Evolutionary conservation across 768 basidiomycete genomes (phyloP).

Genomic region (Bullera alba): DNA sequence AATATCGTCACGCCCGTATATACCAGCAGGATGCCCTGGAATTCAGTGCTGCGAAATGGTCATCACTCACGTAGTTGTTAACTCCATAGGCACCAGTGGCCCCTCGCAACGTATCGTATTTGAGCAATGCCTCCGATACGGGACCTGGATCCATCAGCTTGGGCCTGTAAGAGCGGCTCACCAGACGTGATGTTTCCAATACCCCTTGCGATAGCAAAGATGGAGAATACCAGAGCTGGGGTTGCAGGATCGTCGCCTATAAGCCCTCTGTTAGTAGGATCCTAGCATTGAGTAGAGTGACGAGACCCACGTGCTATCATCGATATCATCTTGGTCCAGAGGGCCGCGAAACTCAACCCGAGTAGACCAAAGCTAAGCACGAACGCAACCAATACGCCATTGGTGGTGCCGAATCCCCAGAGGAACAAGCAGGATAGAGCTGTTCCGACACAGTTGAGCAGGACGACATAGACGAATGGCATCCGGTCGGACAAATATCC

Average conservation of each 20-base stretch:
- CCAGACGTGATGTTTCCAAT: conserved; percentile 39
- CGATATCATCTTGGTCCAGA: conserved; percentile 36
- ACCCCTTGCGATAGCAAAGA: conserved; percentile 31
- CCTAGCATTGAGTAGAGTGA: neutral
- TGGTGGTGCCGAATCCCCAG: conserved; percentile 39
- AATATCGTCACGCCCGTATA: conserved; percentile 32
- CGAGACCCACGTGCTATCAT: conserved; percentile 26
- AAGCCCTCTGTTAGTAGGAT: neutral
- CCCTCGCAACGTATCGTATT: conserved; percentile 15
- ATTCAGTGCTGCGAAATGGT: neutral
- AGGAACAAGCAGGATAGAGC: conserved; percentile 33
- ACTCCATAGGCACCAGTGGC: conserved; percentile 36
- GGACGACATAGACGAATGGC: conserved; percentile 24
- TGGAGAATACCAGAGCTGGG: conserved; percentile 24
- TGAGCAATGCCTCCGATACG: conserved; percentile 32
- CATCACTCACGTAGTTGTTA: conserved; percentile 32
- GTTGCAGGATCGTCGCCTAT: conserved; percentile 30
- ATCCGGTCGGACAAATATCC: conserved; percentile 35
- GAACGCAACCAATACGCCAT: conserved; percentile 25
- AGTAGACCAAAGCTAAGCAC: conserved; percentile 27
- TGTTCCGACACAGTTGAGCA: conserved; percentile 26
- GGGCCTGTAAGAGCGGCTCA: conserved; percentile 1
- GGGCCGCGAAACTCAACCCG: conserved; percentile 27
- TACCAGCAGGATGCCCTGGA: conserved; percentile 27
- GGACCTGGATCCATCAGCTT: conserved; percentile 16